A percentile compares a stretch with the other conserved stretches of the same genome.
phyloP scores from a whole-genome alignment of 192 early-diverging fungal genomes.

The Neocallimastix lanati region DNA sequence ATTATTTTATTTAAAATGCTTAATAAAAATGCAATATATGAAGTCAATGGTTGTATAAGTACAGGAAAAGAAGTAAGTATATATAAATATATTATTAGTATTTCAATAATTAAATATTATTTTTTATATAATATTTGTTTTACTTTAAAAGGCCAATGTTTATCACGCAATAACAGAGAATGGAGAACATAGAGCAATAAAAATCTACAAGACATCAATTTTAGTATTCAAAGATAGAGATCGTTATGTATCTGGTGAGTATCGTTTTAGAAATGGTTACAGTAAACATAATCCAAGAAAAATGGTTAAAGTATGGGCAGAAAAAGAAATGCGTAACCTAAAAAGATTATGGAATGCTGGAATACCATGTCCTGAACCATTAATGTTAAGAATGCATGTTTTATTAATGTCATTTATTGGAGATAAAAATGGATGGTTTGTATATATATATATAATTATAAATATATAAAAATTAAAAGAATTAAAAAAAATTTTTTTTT shows the following conservation, averaged over 20 bases:
- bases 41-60: conserved; percentile 91
- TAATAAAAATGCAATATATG: conserved; percentile 72
- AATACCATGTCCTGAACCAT: conserved; percentile 75
- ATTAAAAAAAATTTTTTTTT: too few relatives aligned
- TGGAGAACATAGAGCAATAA: conserved; percentile 73
- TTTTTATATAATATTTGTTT: conserved; percentile 1
- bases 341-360: conserved; percentile 70
- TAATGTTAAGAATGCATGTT: conserved; percentile 79
- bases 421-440: conserved; percentile 64
- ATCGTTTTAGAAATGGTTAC: conserved; percentile 68
- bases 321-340: conserved; percentile 97
- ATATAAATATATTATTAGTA: too few relatives aligned
- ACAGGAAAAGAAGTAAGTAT: conserved; percentile 74
- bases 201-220: conserved; percentile 98
- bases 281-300: conserved; percentile 84
- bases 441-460: background rate
- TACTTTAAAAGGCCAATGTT: conserved; percentile 58
- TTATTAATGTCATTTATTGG: conserved; percentile 90
- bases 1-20: conserved; percentile 93
- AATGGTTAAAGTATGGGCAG: conserved; percentile 97
- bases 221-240: conserved; percentile 94
- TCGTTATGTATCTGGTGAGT: conserved; percentile 89
- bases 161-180: conserved; percentile 82
- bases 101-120: background rate
- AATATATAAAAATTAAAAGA: background rate